Percentiles rank a stretch among this genome's conserved stretches.
Conservation (phyloP, 1,284 basidiomycete species). For the Ganoderma leucocontextum region DNA sequence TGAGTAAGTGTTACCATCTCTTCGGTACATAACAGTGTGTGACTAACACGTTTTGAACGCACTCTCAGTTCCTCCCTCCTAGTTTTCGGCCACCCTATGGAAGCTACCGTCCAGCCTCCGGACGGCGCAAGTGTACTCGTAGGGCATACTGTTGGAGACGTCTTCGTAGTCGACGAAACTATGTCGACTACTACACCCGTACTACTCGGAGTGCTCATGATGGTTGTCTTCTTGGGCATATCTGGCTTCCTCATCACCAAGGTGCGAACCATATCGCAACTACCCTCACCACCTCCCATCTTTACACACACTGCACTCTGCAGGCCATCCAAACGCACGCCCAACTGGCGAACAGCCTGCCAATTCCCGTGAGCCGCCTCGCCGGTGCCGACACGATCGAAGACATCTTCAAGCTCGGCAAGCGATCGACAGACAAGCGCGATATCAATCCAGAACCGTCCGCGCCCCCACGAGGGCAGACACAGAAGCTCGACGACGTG, state of each 20-base stretch:
- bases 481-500: not conserved
- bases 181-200: not conserved
- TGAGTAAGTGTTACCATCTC: not conserved
- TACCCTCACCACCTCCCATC: not conserved
- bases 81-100: slow-evolving; percentile 1
- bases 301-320: not conserved
- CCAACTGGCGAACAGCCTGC: not conserved
- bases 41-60: not conserved
- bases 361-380: slow-evolving; percentile 7
- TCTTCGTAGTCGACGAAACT: not conserved
- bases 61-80: not conserved
- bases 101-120: not conserved
- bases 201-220: not conserved
- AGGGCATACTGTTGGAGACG: not conserved
- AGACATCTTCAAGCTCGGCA: slow-evolving; percentile 9
- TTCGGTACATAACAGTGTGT: too few relatives aligned
- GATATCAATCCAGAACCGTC: not conserved
- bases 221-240: not conserved
- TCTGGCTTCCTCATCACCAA: slow-evolving; percentile 6
- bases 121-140: not conserved
- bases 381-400: slow-evolving; percentile 8
- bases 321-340: not conserved
- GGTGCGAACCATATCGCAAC: not conserved
- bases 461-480: not conserved
- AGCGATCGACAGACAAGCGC: not conserved